A percentile compares a stretch with the other conserved stretches of the same genome.
These are phyloP conservation scores for Linnemannia hyalina DNA, from an alignment of 192 early-diverging fungal genomes.

Conservation along the genomic window DNA sequence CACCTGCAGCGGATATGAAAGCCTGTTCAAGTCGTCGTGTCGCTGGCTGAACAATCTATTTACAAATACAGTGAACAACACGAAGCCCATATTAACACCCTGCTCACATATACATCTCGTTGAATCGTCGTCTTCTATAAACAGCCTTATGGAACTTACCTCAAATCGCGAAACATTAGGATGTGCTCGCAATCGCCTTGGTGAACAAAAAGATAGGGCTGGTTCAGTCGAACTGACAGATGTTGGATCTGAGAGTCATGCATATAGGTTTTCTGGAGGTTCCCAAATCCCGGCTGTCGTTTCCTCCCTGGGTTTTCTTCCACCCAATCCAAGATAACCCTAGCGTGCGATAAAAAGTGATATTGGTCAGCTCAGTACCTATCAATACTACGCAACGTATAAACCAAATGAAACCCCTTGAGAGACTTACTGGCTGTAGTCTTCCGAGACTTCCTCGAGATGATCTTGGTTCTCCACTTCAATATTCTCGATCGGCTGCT, in stretches of 20 bases:
- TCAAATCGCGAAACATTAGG: constrained; percentile 73
- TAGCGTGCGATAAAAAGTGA: constrained; percentile 14
- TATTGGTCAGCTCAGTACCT: not conserved
- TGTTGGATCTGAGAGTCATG: constrained; percentile 71
- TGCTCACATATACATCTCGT: not conserved
- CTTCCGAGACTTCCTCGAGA: constrained; percentile 37
- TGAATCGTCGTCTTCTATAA: not conserved
- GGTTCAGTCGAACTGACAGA: constrained; percentile 71
- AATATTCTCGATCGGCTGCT: constrained; percentile 26
- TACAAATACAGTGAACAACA: constrained; percentile 6
- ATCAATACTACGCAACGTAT: not conserved
- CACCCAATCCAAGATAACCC: constrained; percentile 80
- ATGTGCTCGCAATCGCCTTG: constrained; percentile 87
- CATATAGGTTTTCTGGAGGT: constrained; percentile 69
- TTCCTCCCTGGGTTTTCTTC: constrained; percentile 63
- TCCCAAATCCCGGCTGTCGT: constrained; percentile 60
- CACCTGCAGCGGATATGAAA: constrained; percentile 65
- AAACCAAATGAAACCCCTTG: not conserved
- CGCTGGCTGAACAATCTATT: constrained; percentile 29
- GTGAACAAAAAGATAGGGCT: constrained; percentile 81
- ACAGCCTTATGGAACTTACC: constrained; percentile 40
- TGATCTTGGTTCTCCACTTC: constrained; percentile 19
- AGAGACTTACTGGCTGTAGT: constrained; percentile 72
- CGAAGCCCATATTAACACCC: not conserved
- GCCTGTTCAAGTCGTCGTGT: constrained; percentile 66